Conservation (phyloP, 164 flowering plant species). For the Warburgia ugandensis region DNA sequence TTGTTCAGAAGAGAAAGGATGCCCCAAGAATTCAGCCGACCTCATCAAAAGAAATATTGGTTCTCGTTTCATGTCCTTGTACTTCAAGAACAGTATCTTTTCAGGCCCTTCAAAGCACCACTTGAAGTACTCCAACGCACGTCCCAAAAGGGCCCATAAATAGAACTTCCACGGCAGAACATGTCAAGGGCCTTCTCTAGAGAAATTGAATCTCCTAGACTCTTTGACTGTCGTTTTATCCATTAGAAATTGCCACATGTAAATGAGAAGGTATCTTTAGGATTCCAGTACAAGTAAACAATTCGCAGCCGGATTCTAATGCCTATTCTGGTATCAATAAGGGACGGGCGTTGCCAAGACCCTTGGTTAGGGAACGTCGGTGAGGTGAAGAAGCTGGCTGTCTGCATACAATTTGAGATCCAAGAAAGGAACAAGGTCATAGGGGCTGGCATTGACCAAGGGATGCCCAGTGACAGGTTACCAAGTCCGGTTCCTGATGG, state of each 20-base stretch:
- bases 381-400: too few species aligned
- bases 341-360: too few species aligned
- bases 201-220: background rate
- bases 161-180: constrained; percentile 14
- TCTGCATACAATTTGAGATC: too few species aligned
- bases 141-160: constrained; percentile 24
- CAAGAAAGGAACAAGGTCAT: too few species aligned
- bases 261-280: constrained; percentile 14
- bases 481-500: constrained; percentile 9
- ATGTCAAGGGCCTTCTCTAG: constrained; percentile 9
- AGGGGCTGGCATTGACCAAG: too few species aligned
- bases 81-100: constrained; percentile 6
- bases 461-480: background rate
- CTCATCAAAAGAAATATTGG: constrained; percentile 1
- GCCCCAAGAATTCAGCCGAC: constrained; percentile 20
- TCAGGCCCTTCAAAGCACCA: constrained; percentile 15
- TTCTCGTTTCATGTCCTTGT: constrained; percentile 13
- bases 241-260: too few species aligned
- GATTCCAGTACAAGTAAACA: constrained; percentile 12
- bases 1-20: constrained; percentile 14
- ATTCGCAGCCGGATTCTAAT: constrained; percentile 6
- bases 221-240: background rate
- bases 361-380: too few species aligned
- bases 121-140: constrained; percentile 15
- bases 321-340: too few species aligned